Percentiles rank a stretch among this genome's conserved stretches.
These are phyloP conservation scores for Penicillium fimorum DNA, from an alignment of 495 filamentous ascomycete genomes.

Conservation along the genomic window DNA sequence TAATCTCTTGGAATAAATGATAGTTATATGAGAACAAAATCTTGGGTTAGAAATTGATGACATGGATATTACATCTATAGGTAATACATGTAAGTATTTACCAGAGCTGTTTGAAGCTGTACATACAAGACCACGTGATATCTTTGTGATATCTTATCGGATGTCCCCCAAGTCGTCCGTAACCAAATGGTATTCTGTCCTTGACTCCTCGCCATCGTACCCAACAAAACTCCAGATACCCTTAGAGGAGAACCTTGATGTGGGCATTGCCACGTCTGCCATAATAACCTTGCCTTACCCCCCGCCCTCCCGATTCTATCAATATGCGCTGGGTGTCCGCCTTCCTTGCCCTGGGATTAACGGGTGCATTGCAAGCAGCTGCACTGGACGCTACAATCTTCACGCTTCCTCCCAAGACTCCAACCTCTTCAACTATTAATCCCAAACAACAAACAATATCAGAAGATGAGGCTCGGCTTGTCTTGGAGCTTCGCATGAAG, in stretches of 20 bases:
- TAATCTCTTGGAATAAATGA: not conserved
- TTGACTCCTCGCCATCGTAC: not conserved
- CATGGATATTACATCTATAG: not conserved
- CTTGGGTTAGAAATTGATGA: not conserved
- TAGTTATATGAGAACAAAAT: not conserved
- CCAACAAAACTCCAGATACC: not conserved
- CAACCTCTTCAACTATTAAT: not conserved
- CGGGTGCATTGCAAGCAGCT: constrained; percentile 26
- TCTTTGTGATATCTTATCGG: constrained; percentile 25
- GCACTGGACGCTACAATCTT: constrained; percentile 41
- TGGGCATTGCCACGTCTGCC: constrained; percentile 1
- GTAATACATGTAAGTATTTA: not conserved
- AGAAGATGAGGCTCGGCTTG: constrained; percentile 49
- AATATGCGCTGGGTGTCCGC: constrained; percentile 31
- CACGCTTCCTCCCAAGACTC: constrained; percentile 26
- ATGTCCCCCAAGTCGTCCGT: constrained; percentile 1
- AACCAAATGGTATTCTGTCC: constrained; percentile 6
- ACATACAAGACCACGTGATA: not conserved
- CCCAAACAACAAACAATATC: constrained; percentile 22
- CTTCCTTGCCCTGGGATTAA: constrained; percentile 30
- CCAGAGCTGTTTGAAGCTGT: too few species aligned
- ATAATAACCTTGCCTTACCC: not conserved
- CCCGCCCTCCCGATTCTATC: constrained; percentile 6
- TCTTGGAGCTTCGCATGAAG: constrained; percentile 56
- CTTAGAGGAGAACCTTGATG: not conserved